These are phyloP conservation scores for Umbelopsis sp. DNA, from an alignment of 192 early-diverging fungal genomes.

Conservation along the genomic window DNA sequence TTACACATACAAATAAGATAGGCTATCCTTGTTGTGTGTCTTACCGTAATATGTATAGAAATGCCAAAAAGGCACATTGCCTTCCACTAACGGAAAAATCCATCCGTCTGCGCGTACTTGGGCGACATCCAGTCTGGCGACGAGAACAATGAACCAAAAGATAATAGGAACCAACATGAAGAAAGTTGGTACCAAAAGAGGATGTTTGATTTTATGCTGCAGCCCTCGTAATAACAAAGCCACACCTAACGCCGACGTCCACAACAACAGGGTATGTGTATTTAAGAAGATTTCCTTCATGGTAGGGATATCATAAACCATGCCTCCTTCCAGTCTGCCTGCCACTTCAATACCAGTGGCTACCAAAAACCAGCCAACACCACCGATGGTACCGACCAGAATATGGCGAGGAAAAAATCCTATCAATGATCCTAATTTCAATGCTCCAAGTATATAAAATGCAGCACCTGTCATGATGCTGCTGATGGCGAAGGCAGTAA, in stretches of 20 bases:
- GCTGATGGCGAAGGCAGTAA: slow-evolving; percentile 86
- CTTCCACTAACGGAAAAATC: slow-evolving; percentile 81
- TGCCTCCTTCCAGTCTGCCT: slow-evolving; percentile 53
- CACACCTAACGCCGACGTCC: slow-evolving; percentile 72
- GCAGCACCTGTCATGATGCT: slow-evolving; percentile 87
- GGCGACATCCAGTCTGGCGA: slow-evolving; percentile 63
- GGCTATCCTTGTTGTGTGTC: background rate
- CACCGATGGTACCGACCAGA: slow-evolving; percentile 94
- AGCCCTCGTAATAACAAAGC: slow-evolving; percentile 75
- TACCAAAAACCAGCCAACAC: slow-evolving; percentile 93
- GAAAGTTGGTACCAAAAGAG: slow-evolving; percentile 88
- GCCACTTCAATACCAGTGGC: slow-evolving; percentile 92
- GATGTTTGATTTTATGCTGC: slow-evolving; percentile 67
- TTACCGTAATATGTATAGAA: slow-evolving; percentile 83
- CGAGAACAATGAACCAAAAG: slow-evolving; percentile 72
- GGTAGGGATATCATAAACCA: slow-evolving; percentile 61
- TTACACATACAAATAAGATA: background rate
- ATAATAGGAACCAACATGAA: slow-evolving; percentile 79
- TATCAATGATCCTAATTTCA: slow-evolving; percentile 77
- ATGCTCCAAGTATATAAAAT: slow-evolving; percentile 84
- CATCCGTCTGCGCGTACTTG: slow-evolving; percentile 75
- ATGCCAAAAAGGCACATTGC: slow-evolving; percentile 80
- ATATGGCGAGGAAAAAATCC: slow-evolving; percentile 92
- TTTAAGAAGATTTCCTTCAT: slow-evolving; percentile 67
- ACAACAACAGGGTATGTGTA: slow-evolving; percentile 70